Conservation (phyloP, 371 early-diverging fungal species). For the Homolaphlyctis polyrhiza region DNA sequence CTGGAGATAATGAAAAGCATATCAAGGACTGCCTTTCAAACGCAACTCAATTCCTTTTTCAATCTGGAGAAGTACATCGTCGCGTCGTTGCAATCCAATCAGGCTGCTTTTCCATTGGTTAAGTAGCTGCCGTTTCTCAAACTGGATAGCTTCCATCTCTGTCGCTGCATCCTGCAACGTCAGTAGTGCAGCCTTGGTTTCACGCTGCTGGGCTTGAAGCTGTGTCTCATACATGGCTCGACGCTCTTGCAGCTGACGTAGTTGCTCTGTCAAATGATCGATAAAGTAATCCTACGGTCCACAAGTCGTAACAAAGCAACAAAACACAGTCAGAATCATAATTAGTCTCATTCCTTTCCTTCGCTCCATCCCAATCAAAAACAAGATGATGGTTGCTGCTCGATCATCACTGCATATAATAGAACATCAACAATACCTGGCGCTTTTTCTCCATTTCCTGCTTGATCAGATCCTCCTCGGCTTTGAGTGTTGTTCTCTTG, state of each 20-base stretch:
- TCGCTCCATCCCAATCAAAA: not conserved
- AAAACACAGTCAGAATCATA: not conserved
- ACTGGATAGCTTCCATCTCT: conserved; percentile 57
- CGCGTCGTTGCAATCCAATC: conserved; percentile 43
- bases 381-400: not conserved
- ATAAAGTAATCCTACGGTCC: conserved; percentile 45
- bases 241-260: conserved; percentile 43
- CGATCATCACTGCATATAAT: too few species aligned
- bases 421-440: conserved; percentile 32
- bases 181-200: conserved; percentile 43
- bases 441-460: conserved; percentile 54
- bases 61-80: conserved; percentile 39
- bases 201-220: conserved; percentile 41
- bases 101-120: conserved; percentile 53
- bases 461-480: conserved; percentile 47
- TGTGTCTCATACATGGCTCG: conserved; percentile 45
- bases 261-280: conserved; percentile 42
- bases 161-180: conserved; percentile 51
- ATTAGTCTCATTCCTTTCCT: not conserved
- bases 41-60: conserved; percentile 34
- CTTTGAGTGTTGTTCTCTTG: conserved; percentile 49
- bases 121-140: conserved; percentile 52
- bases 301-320: not conserved
- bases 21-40: not conserved
- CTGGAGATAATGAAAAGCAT: not conserved